These are phyloP conservation scores for Rubus parviflorus DNA, from an alignment of 306 rosid genomes.

Conservation along the genomic window DNA sequence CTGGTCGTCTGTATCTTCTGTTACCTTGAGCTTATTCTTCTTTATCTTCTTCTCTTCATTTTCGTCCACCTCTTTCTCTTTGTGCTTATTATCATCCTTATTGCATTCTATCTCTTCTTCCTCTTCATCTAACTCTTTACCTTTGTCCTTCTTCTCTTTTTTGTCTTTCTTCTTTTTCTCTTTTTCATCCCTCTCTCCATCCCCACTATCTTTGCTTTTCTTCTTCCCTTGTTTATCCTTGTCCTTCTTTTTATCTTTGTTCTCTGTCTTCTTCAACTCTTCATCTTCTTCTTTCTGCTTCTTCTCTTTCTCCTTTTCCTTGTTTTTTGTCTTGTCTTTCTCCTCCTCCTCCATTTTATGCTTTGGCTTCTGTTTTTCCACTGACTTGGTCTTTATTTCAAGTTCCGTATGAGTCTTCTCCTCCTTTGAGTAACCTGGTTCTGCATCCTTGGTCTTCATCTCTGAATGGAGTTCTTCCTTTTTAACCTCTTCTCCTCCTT, in stretches of 20 bases:
- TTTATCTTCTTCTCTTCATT: constrained; percentile 20
- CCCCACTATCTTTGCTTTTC: constrained; percentile 28
- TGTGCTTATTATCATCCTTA: neutral
- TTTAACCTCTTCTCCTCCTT: constrained; percentile 16
- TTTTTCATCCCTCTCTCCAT: constrained; percentile 11
- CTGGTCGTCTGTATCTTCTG: constrained; percentile 9
- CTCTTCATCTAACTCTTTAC: neutral
- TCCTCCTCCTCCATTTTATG: constrained; percentile 33
- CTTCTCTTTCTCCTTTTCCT: constrained; percentile 16
- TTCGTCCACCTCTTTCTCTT: constrained; percentile 15
- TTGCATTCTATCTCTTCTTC: neutral
- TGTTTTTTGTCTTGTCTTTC: constrained; percentile 13
- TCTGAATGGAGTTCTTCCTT: constrained; percentile 30
- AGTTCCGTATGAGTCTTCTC: constrained; percentile 39
- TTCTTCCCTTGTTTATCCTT: constrained; percentile 9
- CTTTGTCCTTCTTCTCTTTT: constrained; percentile 4
- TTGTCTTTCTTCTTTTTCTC: constrained; percentile 15
- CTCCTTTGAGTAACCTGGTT: constrained; percentile 32
- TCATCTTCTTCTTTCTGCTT: constrained; percentile 28
- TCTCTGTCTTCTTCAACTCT: constrained; percentile 17
- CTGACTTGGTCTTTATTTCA: constrained; percentile 48
- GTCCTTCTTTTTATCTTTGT: neutral
- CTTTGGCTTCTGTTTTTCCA: constrained; percentile 31
- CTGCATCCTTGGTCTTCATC: constrained; percentile 41
- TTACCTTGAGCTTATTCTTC: constrained; percentile 18